phyloP scores from a whole-genome alignment of 305 asterid species.

The Solanum chacoense region DNA sequence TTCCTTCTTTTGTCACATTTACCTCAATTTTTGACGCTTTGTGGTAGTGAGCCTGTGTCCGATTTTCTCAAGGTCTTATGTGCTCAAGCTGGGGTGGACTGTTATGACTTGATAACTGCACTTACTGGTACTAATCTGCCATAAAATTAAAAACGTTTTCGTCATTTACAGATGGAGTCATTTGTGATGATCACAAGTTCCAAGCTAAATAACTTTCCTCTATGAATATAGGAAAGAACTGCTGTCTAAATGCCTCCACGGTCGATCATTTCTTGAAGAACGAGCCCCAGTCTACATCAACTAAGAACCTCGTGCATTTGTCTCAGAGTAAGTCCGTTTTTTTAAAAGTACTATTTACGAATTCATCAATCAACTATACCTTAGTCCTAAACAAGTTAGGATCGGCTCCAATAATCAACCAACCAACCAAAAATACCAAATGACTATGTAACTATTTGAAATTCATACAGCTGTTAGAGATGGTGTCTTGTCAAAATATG shows the following conservation, averaged over 20 bases:
- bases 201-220: background rate
- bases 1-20: no score
- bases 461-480: conserved; percentile 41
- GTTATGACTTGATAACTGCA: conserved; percentile 52
- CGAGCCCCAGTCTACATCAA: conserved; percentile 79
- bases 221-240: conserved; percentile 42
- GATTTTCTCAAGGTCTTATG: conserved; percentile 37
- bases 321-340: conserved; percentile 57
- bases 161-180: background rate
- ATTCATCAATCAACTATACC: background rate
- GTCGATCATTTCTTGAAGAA: conserved; percentile 47
- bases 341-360: background rate
- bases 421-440: background rate
- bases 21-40: background rate
- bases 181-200: background rate
- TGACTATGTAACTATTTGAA: background rate
- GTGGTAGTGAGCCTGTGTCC: conserved; percentile 28
- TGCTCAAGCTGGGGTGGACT: conserved; percentile 36
- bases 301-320: conserved; percentile 73
- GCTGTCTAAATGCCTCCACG: conserved; percentile 69
- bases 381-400: background rate
- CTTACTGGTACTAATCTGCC: conserved; percentile 40
- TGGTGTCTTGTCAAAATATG: conserved; percentile 50
- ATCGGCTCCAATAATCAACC: background rate
- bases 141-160: background rate